Evolutionary conservation across 331 rosid genomes (phyloP).

Genomic region (Arachis monticola): DNA sequence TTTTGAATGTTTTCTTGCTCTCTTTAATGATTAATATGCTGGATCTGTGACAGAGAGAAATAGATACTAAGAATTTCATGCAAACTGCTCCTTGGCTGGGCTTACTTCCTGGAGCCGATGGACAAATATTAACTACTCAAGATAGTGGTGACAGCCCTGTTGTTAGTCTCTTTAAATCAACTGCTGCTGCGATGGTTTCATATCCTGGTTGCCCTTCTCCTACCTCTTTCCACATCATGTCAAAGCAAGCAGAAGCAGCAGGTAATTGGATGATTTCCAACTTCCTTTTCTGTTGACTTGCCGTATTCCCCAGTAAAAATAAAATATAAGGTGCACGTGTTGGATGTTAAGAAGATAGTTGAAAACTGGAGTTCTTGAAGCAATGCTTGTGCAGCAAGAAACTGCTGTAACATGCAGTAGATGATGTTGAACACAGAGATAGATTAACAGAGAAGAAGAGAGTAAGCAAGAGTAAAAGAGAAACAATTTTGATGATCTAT

Average conservation of each 20-base stretch:
- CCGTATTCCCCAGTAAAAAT: background rate
- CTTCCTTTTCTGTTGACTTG: constrained; percentile 32
- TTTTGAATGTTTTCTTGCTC: constrained; percentile 25
- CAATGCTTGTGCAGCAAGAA: background rate
- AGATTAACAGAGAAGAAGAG: too few relatives aligned
- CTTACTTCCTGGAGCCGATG: constrained; percentile 87
- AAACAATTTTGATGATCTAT: too few relatives aligned
- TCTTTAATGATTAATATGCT: constrained; percentile 28
- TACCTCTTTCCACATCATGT: constrained; percentile 73
- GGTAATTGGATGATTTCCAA: constrained; percentile 52
- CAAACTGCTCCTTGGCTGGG: constrained; percentile 99
- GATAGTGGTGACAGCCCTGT: constrained; percentile 95
- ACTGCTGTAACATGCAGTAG: too few relatives aligned
- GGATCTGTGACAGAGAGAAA: constrained; percentile 73
- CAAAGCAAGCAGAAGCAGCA: constrained; percentile 99
- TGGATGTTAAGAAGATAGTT: constrained; percentile 1
- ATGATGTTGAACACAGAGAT: too few relatives aligned
- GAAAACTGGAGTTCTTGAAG: constrained; percentile 13
- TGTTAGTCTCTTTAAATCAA: constrained; percentile 85
- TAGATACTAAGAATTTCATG: constrained; percentile 85
- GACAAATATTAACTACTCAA: constrained; percentile 83
- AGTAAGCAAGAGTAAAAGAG: too few relatives aligned
- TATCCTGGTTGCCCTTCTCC: constrained; percentile 73
- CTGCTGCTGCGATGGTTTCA: constrained; percentile 74
- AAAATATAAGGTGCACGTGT: constrained; percentile 2